Conservation (phyloP, 495 filamentous ascomycete species). For the Podospora anserina region DNA sequence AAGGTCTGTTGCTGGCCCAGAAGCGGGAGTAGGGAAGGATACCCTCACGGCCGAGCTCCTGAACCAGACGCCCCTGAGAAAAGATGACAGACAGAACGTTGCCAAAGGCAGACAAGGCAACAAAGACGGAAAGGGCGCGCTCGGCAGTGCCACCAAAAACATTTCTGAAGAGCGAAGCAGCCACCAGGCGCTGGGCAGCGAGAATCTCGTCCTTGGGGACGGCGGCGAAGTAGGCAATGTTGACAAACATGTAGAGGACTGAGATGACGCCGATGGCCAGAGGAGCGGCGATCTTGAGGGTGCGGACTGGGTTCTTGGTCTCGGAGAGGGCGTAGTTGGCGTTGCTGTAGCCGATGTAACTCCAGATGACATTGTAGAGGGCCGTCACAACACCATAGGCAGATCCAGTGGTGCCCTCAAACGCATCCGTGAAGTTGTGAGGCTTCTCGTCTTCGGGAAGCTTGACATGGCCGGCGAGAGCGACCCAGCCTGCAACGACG, state of each 20-base stretch:
- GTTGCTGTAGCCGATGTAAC: conserved; percentile 64
- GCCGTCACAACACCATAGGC: conserved; percentile 63
- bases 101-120: conserved; percentile 68
- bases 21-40: conserved; percentile 59
- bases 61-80: conserved; percentile 62
- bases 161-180: conserved; percentile 63
- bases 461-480: conserved; percentile 53
- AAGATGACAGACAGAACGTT: conserved; percentile 70
- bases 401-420: conserved; percentile 55
- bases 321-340: conserved; percentile 61
- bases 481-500: conserved; percentile 62
- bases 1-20: conserved; percentile 64
- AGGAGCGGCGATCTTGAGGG: conserved; percentile 61
- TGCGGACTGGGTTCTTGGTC: conserved; percentile 59
- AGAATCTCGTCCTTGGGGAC: conserved; percentile 63
- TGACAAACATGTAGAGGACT: conserved; percentile 64
- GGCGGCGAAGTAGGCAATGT: conserved; percentile 70
- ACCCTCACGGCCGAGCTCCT: conserved; percentile 65
- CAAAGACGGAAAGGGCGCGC: conserved; percentile 63
- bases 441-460: conserved; percentile 49
- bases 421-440: conserved; percentile 64
- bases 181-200: conserved; percentile 57
- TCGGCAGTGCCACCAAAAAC: conserved; percentile 58
- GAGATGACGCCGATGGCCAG: conserved; percentile 59
- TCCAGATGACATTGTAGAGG: conserved; percentile 65